A percentile compares a stretch with the other conserved stretches of the same genome.
Evolutionary conservation across 108 stramenopile species (phyloP).

Genomic region (Chaetoceros muelleri): DNA sequence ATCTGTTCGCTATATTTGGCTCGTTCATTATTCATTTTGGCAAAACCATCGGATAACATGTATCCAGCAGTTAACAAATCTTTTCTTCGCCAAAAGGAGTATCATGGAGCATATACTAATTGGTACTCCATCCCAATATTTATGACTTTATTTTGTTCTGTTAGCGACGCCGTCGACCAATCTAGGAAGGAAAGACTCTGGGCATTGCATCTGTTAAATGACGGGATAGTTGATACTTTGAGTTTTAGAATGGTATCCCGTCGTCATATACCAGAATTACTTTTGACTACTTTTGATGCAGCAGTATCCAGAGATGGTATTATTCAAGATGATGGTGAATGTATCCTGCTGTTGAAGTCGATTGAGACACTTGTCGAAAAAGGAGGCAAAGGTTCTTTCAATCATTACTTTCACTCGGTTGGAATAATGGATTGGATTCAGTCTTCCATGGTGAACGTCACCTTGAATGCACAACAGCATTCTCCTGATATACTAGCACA

Average conservation of each 20-base stretch:
- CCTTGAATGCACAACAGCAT: no score
- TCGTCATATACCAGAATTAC: constrained; percentile 66
- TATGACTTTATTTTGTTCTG: constrained; percentile 70
- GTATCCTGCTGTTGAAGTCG: constrained; percentile 15
- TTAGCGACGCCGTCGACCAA: constrained; percentile 33
- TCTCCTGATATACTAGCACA: no score
- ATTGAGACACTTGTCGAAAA: constrained; percentile 15
- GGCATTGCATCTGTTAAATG: constrained; percentile 51
- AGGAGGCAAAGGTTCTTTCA: constrained; percentile 14
- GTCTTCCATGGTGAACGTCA: neutral
- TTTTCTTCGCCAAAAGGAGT: constrained; percentile 46
- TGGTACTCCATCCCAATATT: constrained; percentile 62
- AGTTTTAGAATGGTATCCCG: constrained; percentile 48
- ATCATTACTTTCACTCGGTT: constrained; percentile 16
- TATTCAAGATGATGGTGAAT: constrained; percentile 17
- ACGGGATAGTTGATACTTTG: constrained; percentile 48
- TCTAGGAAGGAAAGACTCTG: constrained; percentile 54
- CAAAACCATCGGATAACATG: constrained; percentile 57
- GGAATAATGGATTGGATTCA: constrained; percentile 35
- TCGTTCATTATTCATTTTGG: constrained; percentile 42
- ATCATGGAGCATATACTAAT: constrained; percentile 77
- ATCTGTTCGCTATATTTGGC: constrained; percentile 63
- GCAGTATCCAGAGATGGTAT: constrained; percentile 4
- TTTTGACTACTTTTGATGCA: constrained; percentile 51
- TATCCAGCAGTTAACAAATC: constrained; percentile 65